A percentile compares a stretch with the other conserved stretches of the same genome.
Conservation (phyloP, 768 basidiomycete species). For the Tricholoma terreum region DNA sequence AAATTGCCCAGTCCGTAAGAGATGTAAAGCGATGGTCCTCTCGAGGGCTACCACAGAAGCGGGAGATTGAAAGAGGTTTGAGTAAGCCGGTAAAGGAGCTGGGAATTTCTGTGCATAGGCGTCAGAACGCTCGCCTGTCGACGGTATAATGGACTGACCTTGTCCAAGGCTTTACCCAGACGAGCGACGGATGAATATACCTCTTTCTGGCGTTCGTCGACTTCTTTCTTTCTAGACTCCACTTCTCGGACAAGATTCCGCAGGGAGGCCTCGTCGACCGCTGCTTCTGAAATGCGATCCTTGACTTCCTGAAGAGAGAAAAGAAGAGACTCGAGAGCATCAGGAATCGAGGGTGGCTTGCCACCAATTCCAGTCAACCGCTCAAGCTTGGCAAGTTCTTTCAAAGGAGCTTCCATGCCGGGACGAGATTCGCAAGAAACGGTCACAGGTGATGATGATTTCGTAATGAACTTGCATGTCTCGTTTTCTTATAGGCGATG, state of each 20-base stretch:
- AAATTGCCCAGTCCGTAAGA: conserved; percentile 80
- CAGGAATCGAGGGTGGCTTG: conserved; percentile 51
- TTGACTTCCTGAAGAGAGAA: conserved; percentile 54
- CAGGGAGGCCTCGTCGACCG: conserved; percentile 47
- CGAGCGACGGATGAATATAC: conserved; percentile 73
- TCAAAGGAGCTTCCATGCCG: conserved; percentile 69
- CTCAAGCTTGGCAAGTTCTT: conserved; percentile 79
- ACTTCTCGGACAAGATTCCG: conserved; percentile 52
- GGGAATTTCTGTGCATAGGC: conserved; percentile 50
- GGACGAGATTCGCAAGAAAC: neutral
- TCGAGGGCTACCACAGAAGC: conserved; percentile 62
- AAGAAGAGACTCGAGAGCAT: conserved; percentile 65
- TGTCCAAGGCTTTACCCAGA: conserved; percentile 87
- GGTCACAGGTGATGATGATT: neutral
- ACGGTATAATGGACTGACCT: conserved; percentile 47
- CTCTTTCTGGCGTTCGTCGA: conserved; percentile 88
- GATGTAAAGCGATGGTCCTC: conserved; percentile 68
- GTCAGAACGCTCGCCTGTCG: conserved; percentile 2
- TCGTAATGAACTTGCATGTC: conserved; percentile 35
- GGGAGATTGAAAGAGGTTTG: conserved; percentile 62
- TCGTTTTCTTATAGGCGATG: conserved; percentile 74
- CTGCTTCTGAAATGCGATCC: conserved; percentile 46
- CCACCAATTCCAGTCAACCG: conserved; percentile 53
- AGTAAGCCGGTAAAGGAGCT: conserved; percentile 59
- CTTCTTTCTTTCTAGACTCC: conserved; percentile 74